A percentile compares a stretch with the other conserved stretches of the same genome.
These are phyloP conservation scores for Neurospora sp. DNA, from an alignment of 2,329 filamentous ascomycete genomes.

Conservation along the genomic window DNA sequence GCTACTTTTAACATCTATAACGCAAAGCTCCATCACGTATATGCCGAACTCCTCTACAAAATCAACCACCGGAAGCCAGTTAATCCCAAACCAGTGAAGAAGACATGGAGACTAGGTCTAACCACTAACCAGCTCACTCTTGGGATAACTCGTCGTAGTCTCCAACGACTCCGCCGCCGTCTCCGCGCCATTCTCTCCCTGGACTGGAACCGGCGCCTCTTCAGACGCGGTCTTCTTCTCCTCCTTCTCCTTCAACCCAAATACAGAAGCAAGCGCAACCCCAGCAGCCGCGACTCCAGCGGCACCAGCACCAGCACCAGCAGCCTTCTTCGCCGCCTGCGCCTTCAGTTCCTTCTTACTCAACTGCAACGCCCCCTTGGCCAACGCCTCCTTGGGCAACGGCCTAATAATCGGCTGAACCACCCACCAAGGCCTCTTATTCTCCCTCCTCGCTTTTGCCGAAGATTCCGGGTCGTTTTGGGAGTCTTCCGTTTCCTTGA, in stretches of 20 bases:
- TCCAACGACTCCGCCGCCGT: conserved; percentile 1
- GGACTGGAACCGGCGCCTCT: background rate
- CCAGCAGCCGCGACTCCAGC: background rate
- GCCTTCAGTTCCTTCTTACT: conserved; percentile 42
- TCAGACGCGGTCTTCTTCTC: background rate
- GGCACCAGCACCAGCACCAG: background rate
- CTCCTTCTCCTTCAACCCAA: background rate
- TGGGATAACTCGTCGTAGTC: conserved; percentile 7
- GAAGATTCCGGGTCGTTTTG: conserved; percentile 46
- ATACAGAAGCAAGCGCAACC: background rate
- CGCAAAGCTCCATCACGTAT: background rate
- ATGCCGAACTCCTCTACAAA: background rate
- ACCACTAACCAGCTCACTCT: conserved; percentile 12
- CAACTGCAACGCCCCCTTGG: conserved; percentile 64
- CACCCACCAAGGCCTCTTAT: conserved; percentile 80
- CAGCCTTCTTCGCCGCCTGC: conserved; percentile 15
- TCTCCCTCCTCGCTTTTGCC: conserved; percentile 57
- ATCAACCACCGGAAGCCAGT: background rate
- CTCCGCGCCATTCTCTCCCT: background rate
- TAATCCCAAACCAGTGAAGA: background rate
- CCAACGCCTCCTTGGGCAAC: conserved; percentile 76
- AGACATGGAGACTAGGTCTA: background rate
- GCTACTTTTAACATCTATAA: background rate
- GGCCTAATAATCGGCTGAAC: conserved; percentile 81
- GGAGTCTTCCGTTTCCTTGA: conserved; percentile 21